These are phyloP conservation scores for Debaryomycetaceae sp. DNA, from an alignment of 1,139 yeast species.

Conservation along the genomic window DNA sequence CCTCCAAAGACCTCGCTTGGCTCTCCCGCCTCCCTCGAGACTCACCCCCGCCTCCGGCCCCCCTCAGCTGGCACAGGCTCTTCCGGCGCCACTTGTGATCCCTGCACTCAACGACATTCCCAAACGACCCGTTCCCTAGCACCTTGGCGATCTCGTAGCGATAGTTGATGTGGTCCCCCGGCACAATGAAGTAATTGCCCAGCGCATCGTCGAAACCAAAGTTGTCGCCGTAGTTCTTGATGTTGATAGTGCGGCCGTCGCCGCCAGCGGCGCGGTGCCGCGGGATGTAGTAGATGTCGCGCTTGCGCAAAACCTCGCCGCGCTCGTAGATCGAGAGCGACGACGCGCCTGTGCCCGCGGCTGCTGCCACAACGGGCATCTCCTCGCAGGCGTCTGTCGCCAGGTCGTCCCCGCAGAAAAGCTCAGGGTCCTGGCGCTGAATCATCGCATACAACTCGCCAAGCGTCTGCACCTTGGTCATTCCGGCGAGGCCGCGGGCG, in stretches of 20 bases:
- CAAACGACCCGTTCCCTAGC: conserved; percentile 83
- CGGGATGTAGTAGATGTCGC: conserved; percentile 35
- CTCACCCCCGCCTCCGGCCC: not conserved
- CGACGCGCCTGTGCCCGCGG: too few relatives aligned
- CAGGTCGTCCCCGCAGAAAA: not conserved
- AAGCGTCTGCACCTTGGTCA: conserved; percentile 15
- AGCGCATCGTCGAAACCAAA: conserved; percentile 72
- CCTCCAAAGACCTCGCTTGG: too few relatives aligned
- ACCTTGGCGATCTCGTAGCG: conserved; percentile 58
- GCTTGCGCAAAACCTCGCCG: conserved; percentile 45
- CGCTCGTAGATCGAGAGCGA: conserved; percentile 45
- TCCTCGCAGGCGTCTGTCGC: conserved; percentile 1
- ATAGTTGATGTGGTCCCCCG: conserved; percentile 73
- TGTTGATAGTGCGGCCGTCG: conserved; percentile 29
- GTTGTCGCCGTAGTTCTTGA: conserved; percentile 42
- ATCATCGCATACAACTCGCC: conserved; percentile 18
- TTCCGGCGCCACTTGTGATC: conserved; percentile 54
- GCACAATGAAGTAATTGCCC: conserved; percentile 56
- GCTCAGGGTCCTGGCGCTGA: conserved; percentile 18
- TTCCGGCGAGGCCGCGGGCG: not conserved
- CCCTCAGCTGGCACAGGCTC: not conserved
- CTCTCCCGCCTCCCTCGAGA: conserved; percentile 1
- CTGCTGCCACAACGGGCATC: too few relatives aligned
- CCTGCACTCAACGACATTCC: conserved; percentile 65
- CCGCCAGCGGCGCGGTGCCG: conserved; percentile 10